Percentiles rank a stretch among this genome's conserved stretches.
These are phyloP conservation scores for Malassezia slooffiae DNA, from an alignment of 1,284 basidiomycete genomes.

Conservation along the genomic window DNA sequence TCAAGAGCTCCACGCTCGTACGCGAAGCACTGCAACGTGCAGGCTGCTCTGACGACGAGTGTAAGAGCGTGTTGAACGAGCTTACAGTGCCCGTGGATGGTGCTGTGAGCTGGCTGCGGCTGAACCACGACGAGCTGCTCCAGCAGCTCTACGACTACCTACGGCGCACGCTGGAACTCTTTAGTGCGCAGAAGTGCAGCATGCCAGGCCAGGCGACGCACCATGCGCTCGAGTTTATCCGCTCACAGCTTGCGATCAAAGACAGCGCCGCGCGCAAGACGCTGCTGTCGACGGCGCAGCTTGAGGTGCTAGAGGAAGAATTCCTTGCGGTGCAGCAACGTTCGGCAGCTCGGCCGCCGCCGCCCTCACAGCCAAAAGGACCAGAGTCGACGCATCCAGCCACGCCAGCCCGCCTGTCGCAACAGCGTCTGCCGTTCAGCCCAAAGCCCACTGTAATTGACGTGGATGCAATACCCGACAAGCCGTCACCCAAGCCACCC, in stretches of 20 bases:
- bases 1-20: constrained; percentile 24
- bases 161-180: constrained; percentile 28
- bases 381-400: no score
- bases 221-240: constrained; percentile 33
- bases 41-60: constrained; percentile 10
- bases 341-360: constrained; percentile 13
- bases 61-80: constrained; percentile 16
- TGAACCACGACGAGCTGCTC: constrained; percentile 44
- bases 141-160: constrained; percentile 35
- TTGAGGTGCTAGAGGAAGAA: constrained; percentile 26
- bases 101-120: constrained; percentile 39
- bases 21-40: constrained; percentile 11
- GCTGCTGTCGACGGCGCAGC: constrained; percentile 28
- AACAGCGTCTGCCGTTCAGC: constrained; percentile 16
- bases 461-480: background rate
- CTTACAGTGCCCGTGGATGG: constrained; percentile 31
- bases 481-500: constrained; percentile 12
- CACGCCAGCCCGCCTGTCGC: constrained; percentile 16
- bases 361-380: no score
- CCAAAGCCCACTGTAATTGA: no score
- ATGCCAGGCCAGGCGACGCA: constrained; percentile 23
- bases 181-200: constrained; percentile 18
- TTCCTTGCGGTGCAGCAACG: constrained; percentile 17
- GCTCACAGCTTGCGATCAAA: constrained; percentile 31
- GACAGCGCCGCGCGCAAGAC: constrained; percentile 24